Percentiles rank a stretch among this genome's conserved stretches.
Conservation (phyloP, 1,284 basidiomycete genomes). For the Ustilago xerochloae region DNA sequence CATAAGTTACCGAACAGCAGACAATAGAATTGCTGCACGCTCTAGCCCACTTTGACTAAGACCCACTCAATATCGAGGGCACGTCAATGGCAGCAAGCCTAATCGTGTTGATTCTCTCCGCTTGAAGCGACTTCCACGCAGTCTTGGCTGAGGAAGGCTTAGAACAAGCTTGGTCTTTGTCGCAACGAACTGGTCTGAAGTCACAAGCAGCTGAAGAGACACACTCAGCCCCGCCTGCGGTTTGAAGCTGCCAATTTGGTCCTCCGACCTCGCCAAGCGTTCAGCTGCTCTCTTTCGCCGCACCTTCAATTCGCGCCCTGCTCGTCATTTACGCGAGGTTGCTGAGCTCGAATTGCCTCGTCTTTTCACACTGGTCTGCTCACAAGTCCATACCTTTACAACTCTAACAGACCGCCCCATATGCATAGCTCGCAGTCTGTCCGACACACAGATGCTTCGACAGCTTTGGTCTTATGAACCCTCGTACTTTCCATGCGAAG, state of each 20-base stretch:
- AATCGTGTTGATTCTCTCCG: no score
- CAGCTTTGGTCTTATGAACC: no score
- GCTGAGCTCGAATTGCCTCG: constrained; percentile 17
- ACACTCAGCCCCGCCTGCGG: constrained; percentile 1
- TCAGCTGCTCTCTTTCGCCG: not conserved
- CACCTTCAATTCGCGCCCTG: not conserved
- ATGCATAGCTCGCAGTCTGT: no score
- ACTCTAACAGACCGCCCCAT: not conserved
- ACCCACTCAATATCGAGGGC: no score
- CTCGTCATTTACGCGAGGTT: constrained; percentile 10
- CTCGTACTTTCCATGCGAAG: no score
- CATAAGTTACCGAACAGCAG: not conserved
- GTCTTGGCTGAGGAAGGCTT: not conserved
- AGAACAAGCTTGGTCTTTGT: not conserved
- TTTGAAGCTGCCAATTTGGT: not conserved
- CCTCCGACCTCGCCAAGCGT: not conserved
- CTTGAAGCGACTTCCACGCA: no score
- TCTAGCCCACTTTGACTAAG: no score
- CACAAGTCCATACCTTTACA: not conserved
- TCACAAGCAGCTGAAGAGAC: not conserved
- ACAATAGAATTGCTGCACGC: no score
- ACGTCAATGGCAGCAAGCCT: no score
- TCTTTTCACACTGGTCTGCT: constrained; percentile 9
- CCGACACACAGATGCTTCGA: no score
- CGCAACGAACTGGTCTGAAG: not conserved